phyloP scores from a whole-genome alignment of 345 rosid genomes.

The Gossypium ekmanianum region DNA sequence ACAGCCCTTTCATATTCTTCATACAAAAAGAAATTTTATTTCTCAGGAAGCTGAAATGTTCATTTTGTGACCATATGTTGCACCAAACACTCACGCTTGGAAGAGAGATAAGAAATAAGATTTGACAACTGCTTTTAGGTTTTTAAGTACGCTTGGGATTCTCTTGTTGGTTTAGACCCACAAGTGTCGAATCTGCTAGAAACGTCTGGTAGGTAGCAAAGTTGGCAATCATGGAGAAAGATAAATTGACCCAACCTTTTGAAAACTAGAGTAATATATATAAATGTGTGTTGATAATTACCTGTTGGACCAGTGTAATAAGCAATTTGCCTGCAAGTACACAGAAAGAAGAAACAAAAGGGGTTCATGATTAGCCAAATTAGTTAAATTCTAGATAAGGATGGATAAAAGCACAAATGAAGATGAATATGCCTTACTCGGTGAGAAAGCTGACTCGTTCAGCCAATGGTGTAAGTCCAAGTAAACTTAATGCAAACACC shows the following conservation, averaged over 20 bases:
- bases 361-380: not conserved
- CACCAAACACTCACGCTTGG: not conserved
- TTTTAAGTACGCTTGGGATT: too few relatives aligned
- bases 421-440: constrained; percentile 49
- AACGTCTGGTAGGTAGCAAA: not conserved
- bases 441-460: constrained; percentile 93
- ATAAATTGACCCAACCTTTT: not conserved
- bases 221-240: not conserved
- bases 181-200: not conserved
- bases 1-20: not conserved
- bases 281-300: constrained; percentile 15
- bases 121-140: not conserved
- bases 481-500: constrained; percentile 79
- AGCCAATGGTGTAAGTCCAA: constrained; percentile 81
- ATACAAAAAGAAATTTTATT: too few relatives aligned
- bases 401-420: not conserved
- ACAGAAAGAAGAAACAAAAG: not conserved
- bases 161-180: not conserved
- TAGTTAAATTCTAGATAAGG: not conserved
- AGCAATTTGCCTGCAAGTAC: constrained; percentile 72
- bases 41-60: not conserved
- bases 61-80: not conserved
- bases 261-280: not conserved
- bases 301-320: constrained; percentile 91
- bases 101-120: not conserved